These are phyloP conservation scores for Colletotrichum magnum DNA, from an alignment of 2,329 filamentous ascomycete species.

Conservation along the genomic window DNA sequence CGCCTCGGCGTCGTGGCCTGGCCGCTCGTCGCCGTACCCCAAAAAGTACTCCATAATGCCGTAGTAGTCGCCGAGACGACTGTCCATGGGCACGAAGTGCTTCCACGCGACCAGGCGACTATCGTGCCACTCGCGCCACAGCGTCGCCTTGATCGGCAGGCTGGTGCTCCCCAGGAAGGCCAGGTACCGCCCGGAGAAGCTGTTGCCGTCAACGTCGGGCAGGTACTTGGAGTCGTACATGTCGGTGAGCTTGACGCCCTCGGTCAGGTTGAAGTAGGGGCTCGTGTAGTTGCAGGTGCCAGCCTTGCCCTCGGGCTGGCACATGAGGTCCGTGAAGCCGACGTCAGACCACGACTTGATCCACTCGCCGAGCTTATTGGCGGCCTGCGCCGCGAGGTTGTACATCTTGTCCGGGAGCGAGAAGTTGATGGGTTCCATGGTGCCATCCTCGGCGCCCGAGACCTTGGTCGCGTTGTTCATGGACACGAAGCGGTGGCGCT, in stretches of 20 bases:
- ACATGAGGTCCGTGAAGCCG: slow-evolving; percentile 69
- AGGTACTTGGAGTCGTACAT: slow-evolving; percentile 78
- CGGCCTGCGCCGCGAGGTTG: slow-evolving; percentile 60
- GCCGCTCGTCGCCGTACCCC: slow-evolving; percentile 63
- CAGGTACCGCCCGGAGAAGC: slow-evolving; percentile 77
- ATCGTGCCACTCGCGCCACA: slow-evolving; percentile 88
- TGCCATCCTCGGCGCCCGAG: slow-evolving; percentile 59
- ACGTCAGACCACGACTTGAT: slow-evolving; percentile 64
- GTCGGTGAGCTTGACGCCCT: slow-evolving; percentile 60
- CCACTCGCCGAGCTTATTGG: slow-evolving; percentile 64
- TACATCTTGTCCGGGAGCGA: slow-evolving; percentile 65
- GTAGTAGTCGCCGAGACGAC: slow-evolving; percentile 79
- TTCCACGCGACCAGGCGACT: slow-evolving; percentile 80
- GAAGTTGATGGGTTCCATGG: slow-evolving; percentile 65
- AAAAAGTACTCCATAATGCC: slow-evolving; percentile 82
- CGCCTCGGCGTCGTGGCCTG: slow-evolving; percentile 69
- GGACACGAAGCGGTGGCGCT: slow-evolving; percentile 81
- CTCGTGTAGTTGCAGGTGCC: slow-evolving; percentile 64
- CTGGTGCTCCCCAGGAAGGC: slow-evolving; percentile 79
- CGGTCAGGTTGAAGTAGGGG: slow-evolving; percentile 57
- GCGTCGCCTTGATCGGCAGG: slow-evolving; percentile 81
- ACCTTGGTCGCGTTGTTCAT: slow-evolving; percentile 79
- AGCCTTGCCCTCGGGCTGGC: slow-evolving; percentile 54
- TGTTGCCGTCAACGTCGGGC: slow-evolving; percentile 83
- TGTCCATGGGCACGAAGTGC: slow-evolving; percentile 87